Base-by-base conservation (phyloP, 345 rosid species). In the Citrus unshiu region DNA sequence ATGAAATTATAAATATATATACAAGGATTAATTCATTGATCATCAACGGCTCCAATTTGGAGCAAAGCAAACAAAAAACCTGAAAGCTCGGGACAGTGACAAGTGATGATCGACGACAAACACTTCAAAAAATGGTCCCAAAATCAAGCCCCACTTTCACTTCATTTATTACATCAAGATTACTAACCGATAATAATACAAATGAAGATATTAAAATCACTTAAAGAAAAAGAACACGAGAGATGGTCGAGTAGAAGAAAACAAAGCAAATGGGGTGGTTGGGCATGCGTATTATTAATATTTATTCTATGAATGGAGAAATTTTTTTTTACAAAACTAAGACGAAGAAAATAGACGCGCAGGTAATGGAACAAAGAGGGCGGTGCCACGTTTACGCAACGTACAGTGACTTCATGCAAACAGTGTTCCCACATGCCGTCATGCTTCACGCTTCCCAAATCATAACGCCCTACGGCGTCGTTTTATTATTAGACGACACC, bases 21-120 rank as follows among this genome's bases (percentile, higher is more conserved):
- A 46, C 51, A 3, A 46, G 18, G 18, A 3, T 46, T 13, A 16
- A 3, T 46, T 46, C 5, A 12, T 46, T 46, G 51, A 46, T 46
- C 14, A 46, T 46, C 51, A 46, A 12, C 18, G 51, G 51, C 18
- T 46, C 18, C 16, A 46, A 46, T 46, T 46, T 9, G 49, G 49
- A 67, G 22, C 29, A n/a, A 57, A 37, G 10, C 43, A 25, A 25
- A 34, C 43, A 18, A 34, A 5, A 49, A 63, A 64, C 72, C 72
- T 27, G 72, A 78, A 84, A 75, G 80, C 64, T 75, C 61, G 68
- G 56, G 83, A 84, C 9, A 18, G n/a, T 37, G 82, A 78, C 82
- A 34, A 63, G 4, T 25, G 49, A 71, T 13, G 10, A 18, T 54
- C 7, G 21, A 25, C 30, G 30, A 35, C 46, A 40, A 12, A 49